Evolutionary conservation across 306 rosid genomes (phyloP), one percentile per base, ranked within the genome.

Genomic region (Prunus mume): DNA sequence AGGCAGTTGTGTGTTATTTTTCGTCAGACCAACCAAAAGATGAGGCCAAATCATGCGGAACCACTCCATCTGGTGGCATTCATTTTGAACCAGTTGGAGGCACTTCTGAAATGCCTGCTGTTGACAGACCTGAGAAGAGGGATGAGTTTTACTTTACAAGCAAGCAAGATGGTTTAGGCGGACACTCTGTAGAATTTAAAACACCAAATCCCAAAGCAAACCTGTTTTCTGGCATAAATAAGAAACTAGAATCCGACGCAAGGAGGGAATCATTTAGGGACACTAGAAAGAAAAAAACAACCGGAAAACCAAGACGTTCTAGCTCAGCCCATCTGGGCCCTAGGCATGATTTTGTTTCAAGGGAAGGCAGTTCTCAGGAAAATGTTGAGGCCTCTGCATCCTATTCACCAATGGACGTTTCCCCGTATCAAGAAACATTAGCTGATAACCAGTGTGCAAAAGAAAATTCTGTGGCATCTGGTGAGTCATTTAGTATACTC

Each of bases 401-500:
- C 49, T 93, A 72, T 85, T 95, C 97, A 34, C 99, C 99, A 0
- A 92, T 95, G 97, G 97, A 92, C 32, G 86, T 88, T 77, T 95
- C 99, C 56, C 97, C 97, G 3, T 95, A 92, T 81, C 88, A 75
- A 76, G 99, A 92, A 85, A 89, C 86, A 41, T 68, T 84, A 76
- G 85, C 88, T 75, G 88, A 82, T 76, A 76, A 75, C 68, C 83
- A 5, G 24, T 69, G 58, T 72, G 83, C 86, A 1, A 85, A 95
- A 84, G 92, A 86, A 76, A 88, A 65, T 85, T 95, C 93, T 28
- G 80, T 83, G 81, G 65, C 86, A 54, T 89, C 97, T 50, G 83
- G 77, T 47, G 93, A 85, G 45, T 86, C 96, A 22, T 68, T 75
- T 75, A 81, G 79, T 77, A 64, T 79, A n/a, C 84, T 79, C 73